These are phyloP conservation scores for Kodamaea sagamina DNA, from an alignment of 805 yeast species.

Conservation along the genomic window DNA sequence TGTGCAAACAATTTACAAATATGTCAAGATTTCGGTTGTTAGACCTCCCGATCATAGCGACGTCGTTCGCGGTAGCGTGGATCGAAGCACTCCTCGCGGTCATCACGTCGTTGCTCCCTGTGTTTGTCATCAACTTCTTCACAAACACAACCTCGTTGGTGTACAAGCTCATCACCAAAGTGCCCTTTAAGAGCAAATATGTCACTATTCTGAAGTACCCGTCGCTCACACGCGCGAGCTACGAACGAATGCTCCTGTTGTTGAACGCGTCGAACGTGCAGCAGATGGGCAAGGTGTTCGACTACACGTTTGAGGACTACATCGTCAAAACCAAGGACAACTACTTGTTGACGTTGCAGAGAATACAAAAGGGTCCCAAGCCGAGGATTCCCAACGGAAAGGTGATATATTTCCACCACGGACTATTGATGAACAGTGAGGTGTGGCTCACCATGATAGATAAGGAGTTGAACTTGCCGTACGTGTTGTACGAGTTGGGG, in stretches of 20 bases:
- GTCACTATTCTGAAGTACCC: constrained; percentile 24
- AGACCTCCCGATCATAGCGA: constrained; percentile 51
- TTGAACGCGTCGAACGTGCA: constrained; percentile 55
- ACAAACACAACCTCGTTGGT: constrained; percentile 31
- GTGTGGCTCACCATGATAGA: constrained; percentile 58
- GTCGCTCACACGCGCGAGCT: constrained; percentile 22
- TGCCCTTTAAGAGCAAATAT: constrained; percentile 30
- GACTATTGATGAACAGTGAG: constrained; percentile 86
- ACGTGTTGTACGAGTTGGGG: constrained; percentile 73
- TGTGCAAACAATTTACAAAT: constrained; percentile 2
- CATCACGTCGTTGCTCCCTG: constrained; percentile 50
- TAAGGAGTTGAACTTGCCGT: constrained; percentile 57
- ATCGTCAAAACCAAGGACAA: constrained; percentile 76
- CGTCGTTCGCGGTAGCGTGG: constrained; percentile 51
- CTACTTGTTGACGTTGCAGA: constrained; percentile 72
- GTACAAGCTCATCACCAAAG: constrained; percentile 27
- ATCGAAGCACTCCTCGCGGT: constrained; percentile 48
- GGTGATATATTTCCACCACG: constrained; percentile 87
- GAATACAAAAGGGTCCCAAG: constrained; percentile 47
- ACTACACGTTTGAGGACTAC: constrained; percentile 73
- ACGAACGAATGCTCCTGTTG: constrained; percentile 38
- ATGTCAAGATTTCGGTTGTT: constrained; percentile 32
- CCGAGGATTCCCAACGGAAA: constrained; percentile 26
- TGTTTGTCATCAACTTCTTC: constrained; percentile 36
- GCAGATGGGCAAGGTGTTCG: constrained; percentile 67